These are phyloP conservation scores for Rhizophora mangle DNA, from an alignment of 345 rosid genomes.

Conservation along the genomic window DNA sequence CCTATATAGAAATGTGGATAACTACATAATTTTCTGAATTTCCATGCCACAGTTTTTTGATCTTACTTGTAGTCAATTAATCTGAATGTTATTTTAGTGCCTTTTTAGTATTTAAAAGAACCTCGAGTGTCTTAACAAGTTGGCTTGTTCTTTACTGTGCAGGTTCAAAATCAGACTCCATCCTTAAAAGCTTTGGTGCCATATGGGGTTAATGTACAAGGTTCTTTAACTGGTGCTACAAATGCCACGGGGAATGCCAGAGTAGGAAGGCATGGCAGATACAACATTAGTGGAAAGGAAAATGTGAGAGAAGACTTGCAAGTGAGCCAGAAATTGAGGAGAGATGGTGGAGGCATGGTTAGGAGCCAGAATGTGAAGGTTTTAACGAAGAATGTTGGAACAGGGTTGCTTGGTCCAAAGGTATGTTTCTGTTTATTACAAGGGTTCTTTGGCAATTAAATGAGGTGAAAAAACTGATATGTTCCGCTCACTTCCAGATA, in stretches of 20 bases:
- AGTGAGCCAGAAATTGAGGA: conserved; percentile 19
- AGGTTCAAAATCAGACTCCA: conserved; percentile 32
- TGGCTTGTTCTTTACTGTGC: conserved; percentile 17
- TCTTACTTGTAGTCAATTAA: no score
- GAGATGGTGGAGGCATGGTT: conserved; percentile 21
- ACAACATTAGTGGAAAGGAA: conserved; percentile 38
- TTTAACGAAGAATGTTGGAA: conserved; percentile 21
- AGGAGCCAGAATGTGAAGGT: conserved; percentile 21
- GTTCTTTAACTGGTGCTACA: conserved; percentile 9
- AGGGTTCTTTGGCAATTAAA: no score
- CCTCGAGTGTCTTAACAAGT: background rate
- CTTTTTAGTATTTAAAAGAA: no score
- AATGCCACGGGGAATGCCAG: conserved; percentile 22
- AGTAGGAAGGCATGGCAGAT: conserved; percentile 15
- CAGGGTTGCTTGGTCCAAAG: conserved; percentile 32
- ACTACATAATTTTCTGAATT: no score
- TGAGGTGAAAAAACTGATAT: no score
- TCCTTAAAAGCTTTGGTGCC: conserved; percentile 23
- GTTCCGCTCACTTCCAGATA: no score
- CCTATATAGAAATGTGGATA: no score
- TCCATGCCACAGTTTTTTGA: no score
- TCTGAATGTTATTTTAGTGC: no score
- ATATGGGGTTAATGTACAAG: conserved; percentile 25
- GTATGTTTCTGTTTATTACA: conserved; percentile 27
- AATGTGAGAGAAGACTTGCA: conserved; percentile 22